Evolutionary conservation across 208 protist species (phyloP), one percentile per base, ranked within the genome.

Genomic region (Leishmania tarentolae): DNA sequence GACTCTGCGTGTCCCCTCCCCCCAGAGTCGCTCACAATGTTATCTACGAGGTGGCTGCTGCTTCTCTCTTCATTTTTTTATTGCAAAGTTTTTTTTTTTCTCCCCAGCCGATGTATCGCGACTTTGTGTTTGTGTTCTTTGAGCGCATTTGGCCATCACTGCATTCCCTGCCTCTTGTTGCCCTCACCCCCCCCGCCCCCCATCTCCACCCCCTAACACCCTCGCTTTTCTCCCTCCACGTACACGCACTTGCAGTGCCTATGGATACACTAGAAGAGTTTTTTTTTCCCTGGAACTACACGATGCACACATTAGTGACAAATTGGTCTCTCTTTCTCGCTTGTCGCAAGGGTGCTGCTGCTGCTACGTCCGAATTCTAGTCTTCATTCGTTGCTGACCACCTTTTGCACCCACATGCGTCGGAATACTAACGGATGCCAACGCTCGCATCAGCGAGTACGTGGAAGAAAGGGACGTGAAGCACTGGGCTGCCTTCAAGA

Each of bases 221-320:
- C 24, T 73, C 44, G 24, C 42, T 35, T 31, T 52, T 44, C n/a
- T 35, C 44, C 69, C 44, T 17, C 37, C 40, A 73, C 40, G 0
- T 15, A 42, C 61, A 42, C 19, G 21, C 46, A 24, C 44, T 77
- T 37, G 42, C 46, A 40, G 11, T 46, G 47, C 69, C 35, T 31
- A 31, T 79, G 44, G 9, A 53, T 81, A 35, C 19, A 69, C 50
- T 28, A 46, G 21, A 13, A n/a, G 31, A 31, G n/a, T 65, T 17
- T 76, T 68, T 47, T 68, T 73, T 46, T 81, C 3, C 59, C 21
- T 84, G 56, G 31, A 61, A 66, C 70, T 81, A 52, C 31, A 35
- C 52, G 42, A 5, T 31, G 37, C 40, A 52, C 46, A 19, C 37
- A 40, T 40, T 15, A 31, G 42, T 76, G 53, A 76, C n/a, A 21